Conservation (phyloP, 2,329 filamentous ascomycete genomes). For the Intubia oerlemansii region DNA sequence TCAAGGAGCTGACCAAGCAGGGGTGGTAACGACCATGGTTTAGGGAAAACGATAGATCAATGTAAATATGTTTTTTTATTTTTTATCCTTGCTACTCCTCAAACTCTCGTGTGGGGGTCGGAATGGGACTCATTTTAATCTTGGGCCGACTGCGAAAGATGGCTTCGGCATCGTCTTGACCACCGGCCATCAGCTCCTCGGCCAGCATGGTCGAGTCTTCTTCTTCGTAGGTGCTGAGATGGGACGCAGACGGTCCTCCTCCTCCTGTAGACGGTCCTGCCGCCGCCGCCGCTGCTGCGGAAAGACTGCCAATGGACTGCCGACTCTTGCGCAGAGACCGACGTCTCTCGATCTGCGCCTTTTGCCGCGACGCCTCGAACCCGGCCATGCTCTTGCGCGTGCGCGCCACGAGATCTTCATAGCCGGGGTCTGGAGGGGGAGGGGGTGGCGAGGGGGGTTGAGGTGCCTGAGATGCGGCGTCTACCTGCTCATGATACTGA, state of each 20-base stretch:
- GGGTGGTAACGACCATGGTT: slow-evolving; percentile 68
- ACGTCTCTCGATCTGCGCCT: slow-evolving; percentile 34
- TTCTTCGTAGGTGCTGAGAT: slow-evolving; percentile 20
- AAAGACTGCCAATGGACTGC: neutral
- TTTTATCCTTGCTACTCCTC: neutral
- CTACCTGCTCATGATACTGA: too few relatives aligned
- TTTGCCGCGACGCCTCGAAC: slow-evolving; percentile 37
- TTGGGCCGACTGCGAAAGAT: slow-evolving; percentile 73
- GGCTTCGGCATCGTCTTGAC: slow-evolving; percentile 55
- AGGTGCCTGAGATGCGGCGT: too few relatives aligned
- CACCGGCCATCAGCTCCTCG: slow-evolving; percentile 42
- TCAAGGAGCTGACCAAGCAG: slow-evolving; percentile 50
- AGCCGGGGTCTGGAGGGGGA: too few relatives aligned
- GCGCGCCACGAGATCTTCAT: slow-evolving; percentile 31
- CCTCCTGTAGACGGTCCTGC: neutral
- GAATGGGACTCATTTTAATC: slow-evolving; percentile 53
- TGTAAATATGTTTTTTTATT: neutral
- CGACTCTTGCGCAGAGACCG: slow-evolving; percentile 22
- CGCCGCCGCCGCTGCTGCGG: slow-evolving; percentile 9
- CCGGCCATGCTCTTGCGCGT: slow-evolving; percentile 41
- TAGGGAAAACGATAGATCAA: too few relatives aligned
- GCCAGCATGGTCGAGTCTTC: slow-evolving; percentile 27
- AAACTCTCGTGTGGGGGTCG: slow-evolving; percentile 17
- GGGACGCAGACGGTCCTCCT: neutral
- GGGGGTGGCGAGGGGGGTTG: too few relatives aligned